Evolutionary conservation across 208 protist genomes (phyloP).

Genomic region (Leishmania lainsoni): DNA sequence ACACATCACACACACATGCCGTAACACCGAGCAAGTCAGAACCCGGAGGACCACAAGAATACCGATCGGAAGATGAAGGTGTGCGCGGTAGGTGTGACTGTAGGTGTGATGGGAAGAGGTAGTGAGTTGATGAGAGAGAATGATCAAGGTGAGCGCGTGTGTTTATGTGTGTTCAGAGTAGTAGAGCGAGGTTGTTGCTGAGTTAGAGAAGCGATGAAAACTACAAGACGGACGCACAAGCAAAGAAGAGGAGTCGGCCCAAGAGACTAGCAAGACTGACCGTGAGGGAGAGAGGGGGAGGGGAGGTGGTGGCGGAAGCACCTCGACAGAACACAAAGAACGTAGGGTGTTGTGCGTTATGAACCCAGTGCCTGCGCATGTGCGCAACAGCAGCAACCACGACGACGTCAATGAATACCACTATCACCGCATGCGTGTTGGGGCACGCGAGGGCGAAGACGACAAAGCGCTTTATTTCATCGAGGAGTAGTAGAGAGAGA

Average conservation of each 20-base stretch:
- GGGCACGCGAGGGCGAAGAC: neutral
- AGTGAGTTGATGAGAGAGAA: neutral
- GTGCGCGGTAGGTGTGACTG: neutral
- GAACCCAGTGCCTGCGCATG: neutral
- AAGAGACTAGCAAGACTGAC: neutral
- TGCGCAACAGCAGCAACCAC: neutral
- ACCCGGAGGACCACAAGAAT: slow-evolving; percentile 1
- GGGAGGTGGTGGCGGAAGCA: too few species aligned
- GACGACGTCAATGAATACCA: neutral
- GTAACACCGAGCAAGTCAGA: neutral
- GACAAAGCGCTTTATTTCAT: neutral
- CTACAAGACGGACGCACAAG: neutral
- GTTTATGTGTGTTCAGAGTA: neutral
- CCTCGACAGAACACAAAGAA: too few species aligned
- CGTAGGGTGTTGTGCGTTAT: neutral
- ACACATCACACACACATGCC: slow-evolving; percentile 10
- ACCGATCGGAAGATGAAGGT: slow-evolving; percentile 12
- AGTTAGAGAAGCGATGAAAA: neutral
- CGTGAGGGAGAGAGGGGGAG: neutral
- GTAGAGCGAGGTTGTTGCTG: neutral
- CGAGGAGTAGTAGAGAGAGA: neutral
- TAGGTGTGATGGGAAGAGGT: neutral
- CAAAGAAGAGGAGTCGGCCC: neutral
- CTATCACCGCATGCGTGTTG: neutral
- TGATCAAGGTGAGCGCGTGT: slow-evolving; percentile 3